These are phyloP conservation scores for Chenopodium suecicum DNA, from an alignment of 148 eudicot genomes.

Conservation along the genomic window DNA sequence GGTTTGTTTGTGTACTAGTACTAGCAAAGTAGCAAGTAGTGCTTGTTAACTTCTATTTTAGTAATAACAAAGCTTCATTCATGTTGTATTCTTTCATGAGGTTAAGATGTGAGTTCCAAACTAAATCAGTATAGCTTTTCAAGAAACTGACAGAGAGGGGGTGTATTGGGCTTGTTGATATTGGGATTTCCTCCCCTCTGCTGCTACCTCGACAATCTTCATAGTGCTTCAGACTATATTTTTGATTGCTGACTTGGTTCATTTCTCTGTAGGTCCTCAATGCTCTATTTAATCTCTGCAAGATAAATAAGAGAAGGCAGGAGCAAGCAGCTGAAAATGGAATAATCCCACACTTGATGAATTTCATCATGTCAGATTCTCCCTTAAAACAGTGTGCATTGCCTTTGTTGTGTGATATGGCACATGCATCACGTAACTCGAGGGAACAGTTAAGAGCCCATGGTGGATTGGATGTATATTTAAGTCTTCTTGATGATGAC, in stretches of 20 bases:
- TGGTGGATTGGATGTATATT: constrained; percentile 94
- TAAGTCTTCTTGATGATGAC: constrained; percentile 89
- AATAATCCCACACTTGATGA: constrained; percentile 94
- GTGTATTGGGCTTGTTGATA: background rate
- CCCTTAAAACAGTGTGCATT: constrained; percentile 86
- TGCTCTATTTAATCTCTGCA: constrained; percentile 95
- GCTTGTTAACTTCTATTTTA: background rate
- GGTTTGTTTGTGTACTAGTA: background rate
- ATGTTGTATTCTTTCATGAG: background rate
- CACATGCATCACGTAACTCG: constrained; percentile 98
- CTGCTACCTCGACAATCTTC: background rate
- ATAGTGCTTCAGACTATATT: background rate
- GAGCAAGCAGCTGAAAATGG: constrained; percentile 99
- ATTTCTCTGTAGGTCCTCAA: constrained; percentile 67
- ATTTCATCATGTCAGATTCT: constrained; percentile 85
- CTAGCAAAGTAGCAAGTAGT: background rate
- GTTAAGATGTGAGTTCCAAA: background rate
- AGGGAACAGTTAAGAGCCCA: constrained; percentile 96
- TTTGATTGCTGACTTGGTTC: constrained; percentile 12
- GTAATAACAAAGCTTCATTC: background rate
- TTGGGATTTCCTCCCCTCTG: background rate
- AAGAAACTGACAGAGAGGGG: background rate
- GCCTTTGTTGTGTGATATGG: constrained; percentile 96
- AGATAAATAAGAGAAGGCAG: constrained; percentile 96
- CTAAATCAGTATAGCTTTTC: background rate